A percentile compares a stretch with the other conserved stretches of the same genome.
Evolutionary conservation across 2,329 filamentous ascomycete species (phyloP).

Genomic region (Aureobasidium sp.): DNA sequence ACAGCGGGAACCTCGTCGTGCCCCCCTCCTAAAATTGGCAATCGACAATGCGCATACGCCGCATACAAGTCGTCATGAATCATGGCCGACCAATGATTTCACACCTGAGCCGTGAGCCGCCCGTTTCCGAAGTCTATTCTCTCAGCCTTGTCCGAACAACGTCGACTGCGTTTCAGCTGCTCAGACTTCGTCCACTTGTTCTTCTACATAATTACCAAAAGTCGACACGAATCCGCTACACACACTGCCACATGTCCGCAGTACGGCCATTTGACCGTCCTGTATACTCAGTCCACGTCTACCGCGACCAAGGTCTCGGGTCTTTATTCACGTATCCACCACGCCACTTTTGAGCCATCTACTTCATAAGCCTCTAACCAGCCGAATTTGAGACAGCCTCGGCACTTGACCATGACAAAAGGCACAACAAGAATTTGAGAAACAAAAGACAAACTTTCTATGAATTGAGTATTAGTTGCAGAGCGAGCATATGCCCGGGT

Average conservation of each 20-base stretch:
- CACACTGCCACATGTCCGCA: background rate
- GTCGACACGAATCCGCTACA: background rate
- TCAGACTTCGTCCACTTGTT: background rate
- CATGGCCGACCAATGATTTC: background rate
- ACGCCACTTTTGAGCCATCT: background rate
- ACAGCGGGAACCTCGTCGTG: background rate
- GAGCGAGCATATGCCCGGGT: conserved; percentile 1
- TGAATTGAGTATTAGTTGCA: conserved; percentile 7
- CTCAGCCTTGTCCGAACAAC: background rate
- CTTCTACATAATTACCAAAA: too few relatives aligned
- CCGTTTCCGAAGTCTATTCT: background rate
- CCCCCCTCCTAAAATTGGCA: background rate
- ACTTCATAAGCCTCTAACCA: background rate
- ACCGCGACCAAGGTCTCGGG: background rate
- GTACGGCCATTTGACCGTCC: background rate
- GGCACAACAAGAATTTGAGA: background rate
- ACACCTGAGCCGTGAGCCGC: background rate
- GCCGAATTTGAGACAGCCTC: background rate
- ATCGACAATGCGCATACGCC: background rate
- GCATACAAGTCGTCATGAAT: background rate
- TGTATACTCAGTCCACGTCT: background rate
- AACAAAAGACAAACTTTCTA: conserved; percentile 1
- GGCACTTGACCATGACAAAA: background rate
- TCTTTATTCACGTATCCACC: background rate
- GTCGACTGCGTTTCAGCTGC: background rate